A percentile compares a stretch with the other conserved stretches of the same genome.
Evolutionary conservation across 2,329 filamentous ascomycete species (phyloP).

Genomic region (Fusarium buharicum): DNA sequence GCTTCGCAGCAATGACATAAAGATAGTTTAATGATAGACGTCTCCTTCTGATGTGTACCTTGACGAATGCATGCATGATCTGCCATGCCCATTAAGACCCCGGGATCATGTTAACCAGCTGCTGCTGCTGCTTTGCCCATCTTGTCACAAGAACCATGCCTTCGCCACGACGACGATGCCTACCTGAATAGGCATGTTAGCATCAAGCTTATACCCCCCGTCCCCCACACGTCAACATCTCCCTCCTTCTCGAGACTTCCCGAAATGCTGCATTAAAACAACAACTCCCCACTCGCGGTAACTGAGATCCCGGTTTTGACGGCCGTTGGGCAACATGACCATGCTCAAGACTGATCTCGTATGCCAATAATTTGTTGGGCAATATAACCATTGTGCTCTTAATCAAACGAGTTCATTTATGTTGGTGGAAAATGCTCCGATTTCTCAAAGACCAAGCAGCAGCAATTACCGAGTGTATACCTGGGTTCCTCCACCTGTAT

Average conservation of each 20-base stretch:
- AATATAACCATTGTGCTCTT: constrained; percentile 9
- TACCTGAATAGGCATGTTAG: constrained; percentile 14
- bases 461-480: constrained; percentile 28
- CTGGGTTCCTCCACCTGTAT: constrained; percentile 21
- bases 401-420: constrained; percentile 12
- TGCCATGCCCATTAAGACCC: constrained; percentile 19
- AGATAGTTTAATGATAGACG: constrained; percentile 18
- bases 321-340: constrained; percentile 11
- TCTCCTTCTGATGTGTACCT: constrained; percentile 8
- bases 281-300: constrained; percentile 13
- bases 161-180: constrained; percentile 18
- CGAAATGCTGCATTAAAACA: constrained; percentile 18
- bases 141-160: constrained; percentile 9
- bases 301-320: constrained; percentile 5
- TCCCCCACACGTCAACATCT: constrained; percentile 6
- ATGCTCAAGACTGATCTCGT: constrained; percentile 6
- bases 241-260: neutral
- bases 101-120: constrained; percentile 24
- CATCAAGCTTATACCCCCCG: constrained; percentile 25
- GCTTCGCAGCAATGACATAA: constrained; percentile 16
- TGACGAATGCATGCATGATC: constrained; percentile 33
- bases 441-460: constrained; percentile 13
- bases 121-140: neutral
- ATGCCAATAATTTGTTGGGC: constrained; percentile 1
- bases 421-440: constrained; percentile 26